phyloP scores from a whole-genome alignment of 2,329 filamentous ascomycete genomes.

The Pseudogymnoascus pannorum region DNA sequence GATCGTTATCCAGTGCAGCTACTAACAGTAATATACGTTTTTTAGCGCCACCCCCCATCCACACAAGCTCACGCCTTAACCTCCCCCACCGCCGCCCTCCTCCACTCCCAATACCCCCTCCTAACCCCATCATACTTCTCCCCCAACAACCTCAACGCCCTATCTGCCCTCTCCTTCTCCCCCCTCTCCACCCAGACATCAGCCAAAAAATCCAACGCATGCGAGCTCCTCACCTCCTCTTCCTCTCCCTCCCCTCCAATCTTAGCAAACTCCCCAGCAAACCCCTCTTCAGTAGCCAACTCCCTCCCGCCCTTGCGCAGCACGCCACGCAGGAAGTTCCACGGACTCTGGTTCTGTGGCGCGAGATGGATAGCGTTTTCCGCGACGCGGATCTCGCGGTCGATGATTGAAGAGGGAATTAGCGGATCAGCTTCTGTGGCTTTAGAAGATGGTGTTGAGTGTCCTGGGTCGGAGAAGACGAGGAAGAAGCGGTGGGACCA shows the following conservation, averaged over 20 bases:
- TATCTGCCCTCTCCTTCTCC: conserved; percentile 53
- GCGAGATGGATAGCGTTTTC: conserved; percentile 67
- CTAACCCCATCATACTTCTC: conserved; percentile 88
- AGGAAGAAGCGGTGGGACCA: conserved; percentile 97
- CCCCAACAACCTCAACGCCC: conserved; percentile 65
- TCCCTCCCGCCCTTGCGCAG: conserved; percentile 56
- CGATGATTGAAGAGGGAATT: conserved; percentile 56
- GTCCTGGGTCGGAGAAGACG: conserved; percentile 61
- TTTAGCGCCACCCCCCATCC: not conserved
- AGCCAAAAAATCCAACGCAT: conserved; percentile 64
- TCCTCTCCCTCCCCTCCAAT: conserved; percentile 36
- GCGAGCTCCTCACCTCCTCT: conserved; percentile 52
- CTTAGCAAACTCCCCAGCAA: conserved; percentile 45
- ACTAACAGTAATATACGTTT: not conserved
- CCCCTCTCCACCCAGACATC: conserved; percentile 53
- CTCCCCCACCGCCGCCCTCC: conserved; percentile 30
- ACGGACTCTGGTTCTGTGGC: conserved; percentile 89
- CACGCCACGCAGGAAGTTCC: conserved; percentile 83
- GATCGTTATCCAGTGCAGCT: not conserved
- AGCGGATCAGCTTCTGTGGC: conserved; percentile 47
- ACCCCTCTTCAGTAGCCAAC: conserved; percentile 39
- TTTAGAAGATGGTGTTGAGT: conserved; percentile 39
- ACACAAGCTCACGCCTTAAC: not conserved
- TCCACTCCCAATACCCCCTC: conserved; percentile 87
- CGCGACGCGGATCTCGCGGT: conserved; percentile 69